phyloP scores from a whole-genome alignment of 2,329 filamentous ascomycete genomes.

The Apiospora kogelbergensis region DNA sequence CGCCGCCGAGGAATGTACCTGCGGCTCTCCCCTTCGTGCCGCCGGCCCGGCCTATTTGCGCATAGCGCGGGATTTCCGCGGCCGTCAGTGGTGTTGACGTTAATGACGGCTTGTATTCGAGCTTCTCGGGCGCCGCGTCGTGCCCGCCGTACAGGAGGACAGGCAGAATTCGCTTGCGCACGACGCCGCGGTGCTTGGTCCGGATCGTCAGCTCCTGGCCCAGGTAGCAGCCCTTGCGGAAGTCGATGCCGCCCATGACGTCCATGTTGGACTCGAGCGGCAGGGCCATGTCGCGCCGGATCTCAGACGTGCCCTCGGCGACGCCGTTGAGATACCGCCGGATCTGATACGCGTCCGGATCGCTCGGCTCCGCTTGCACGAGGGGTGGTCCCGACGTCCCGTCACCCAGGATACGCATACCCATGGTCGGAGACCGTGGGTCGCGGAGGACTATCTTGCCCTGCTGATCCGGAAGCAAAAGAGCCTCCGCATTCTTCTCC shows the following conservation, averaged over 20 bases:
- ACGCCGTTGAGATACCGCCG: slow-evolving; percentile 79
- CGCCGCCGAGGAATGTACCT: slow-evolving; percentile 76
- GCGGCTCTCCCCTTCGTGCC: slow-evolving; percentile 66
- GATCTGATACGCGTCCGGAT: slow-evolving; percentile 66
- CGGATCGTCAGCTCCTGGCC: slow-evolving; percentile 96
- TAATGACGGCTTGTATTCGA: slow-evolving; percentile 47
- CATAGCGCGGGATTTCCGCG: slow-evolving; percentile 42
- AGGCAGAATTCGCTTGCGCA: slow-evolving; percentile 86
- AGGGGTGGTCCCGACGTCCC: slow-evolving; percentile 24
- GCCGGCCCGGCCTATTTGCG: slow-evolving; percentile 50
- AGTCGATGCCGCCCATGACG: slow-evolving; percentile 81
- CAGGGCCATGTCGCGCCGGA: slow-evolving; percentile 68
- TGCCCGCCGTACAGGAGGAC: slow-evolving; percentile 66
- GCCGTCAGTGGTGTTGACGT: slow-evolving; percentile 22
- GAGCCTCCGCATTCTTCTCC: slow-evolving; percentile 14
- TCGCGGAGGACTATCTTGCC: slow-evolving; percentile 45
- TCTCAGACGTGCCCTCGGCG: slow-evolving; percentile 80
- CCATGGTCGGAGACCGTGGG: slow-evolving; percentile 54
- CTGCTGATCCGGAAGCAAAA: slow-evolving; percentile 34
- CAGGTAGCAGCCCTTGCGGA: slow-evolving; percentile 94
- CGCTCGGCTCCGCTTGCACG: slow-evolving; percentile 45
- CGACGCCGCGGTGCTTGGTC: slow-evolving; percentile 90
- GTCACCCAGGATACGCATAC: slow-evolving; percentile 46
- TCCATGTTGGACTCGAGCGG: slow-evolving; percentile 92
- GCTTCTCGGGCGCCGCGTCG: slow-evolving; percentile 34